Conservation (phyloP, 768 basidiomycete species). For the Pisolithus tinctorius region DNA sequence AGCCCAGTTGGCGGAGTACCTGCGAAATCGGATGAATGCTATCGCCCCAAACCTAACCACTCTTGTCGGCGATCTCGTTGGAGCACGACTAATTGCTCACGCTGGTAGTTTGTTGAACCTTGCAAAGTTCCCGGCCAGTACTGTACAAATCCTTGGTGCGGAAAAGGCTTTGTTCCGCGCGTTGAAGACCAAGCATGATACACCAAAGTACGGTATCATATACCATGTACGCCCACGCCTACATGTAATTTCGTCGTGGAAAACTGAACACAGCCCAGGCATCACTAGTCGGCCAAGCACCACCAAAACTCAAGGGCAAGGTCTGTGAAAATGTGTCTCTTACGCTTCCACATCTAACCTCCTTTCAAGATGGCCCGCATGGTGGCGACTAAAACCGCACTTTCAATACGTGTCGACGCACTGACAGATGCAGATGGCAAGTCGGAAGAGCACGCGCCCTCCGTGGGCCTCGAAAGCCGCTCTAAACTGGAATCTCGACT, state of each 20-base stretch:
- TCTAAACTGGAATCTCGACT: constrained; percentile 93
- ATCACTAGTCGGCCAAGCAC: constrained; percentile 93
- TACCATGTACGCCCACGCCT: constrained; percentile 66
- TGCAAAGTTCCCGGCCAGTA: constrained; percentile 74
- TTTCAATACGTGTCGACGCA: constrained; percentile 96
- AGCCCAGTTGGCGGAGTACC: constrained; percentile 90
- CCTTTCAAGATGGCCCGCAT: constrained; percentile 87
- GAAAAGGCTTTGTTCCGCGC: constrained; percentile 76
- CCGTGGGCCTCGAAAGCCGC: constrained; percentile 89
- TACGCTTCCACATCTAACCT: constrained; percentile 1
- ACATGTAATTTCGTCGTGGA: not conserved
- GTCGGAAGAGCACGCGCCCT: constrained; percentile 71
- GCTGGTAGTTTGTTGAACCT: constrained; percentile 65
- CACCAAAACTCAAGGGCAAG: constrained; percentile 97
- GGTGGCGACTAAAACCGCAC: constrained; percentile 97
- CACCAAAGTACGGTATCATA: constrained; percentile 98
- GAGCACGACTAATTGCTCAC: constrained; percentile 68
- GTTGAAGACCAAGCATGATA: constrained; percentile 84
- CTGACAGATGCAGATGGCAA: constrained; percentile 90
- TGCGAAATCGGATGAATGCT: constrained; percentile 96
- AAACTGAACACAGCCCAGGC: constrained; percentile 42
- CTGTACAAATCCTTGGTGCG: constrained; percentile 70
- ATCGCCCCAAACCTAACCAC: constrained; percentile 96
- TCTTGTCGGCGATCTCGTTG: constrained; percentile 71
- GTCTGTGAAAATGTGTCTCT: constrained; percentile 28